These are phyloP conservation scores for Colletotrichum echinochloae DNA, from an alignment of 2,329 filamentous ascomycete genomes.

Conservation along the genomic window DNA sequence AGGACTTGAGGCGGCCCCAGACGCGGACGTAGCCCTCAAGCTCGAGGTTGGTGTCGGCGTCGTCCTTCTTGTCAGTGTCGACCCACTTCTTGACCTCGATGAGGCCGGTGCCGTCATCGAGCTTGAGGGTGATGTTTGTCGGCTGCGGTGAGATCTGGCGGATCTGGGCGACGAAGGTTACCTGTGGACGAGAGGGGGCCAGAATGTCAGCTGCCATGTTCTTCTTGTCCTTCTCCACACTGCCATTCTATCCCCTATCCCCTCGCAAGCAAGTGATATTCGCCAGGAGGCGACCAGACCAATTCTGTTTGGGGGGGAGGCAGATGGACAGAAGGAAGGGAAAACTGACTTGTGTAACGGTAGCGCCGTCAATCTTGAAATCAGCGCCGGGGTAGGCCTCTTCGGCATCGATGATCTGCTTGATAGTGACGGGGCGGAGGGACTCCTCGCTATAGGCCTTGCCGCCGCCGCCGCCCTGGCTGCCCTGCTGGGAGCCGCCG, in stretches of 20 bases:
- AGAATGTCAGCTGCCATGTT: background rate
- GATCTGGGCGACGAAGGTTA: slow-evolving; percentile 89
- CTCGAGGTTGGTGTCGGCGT: slow-evolving; percentile 66
- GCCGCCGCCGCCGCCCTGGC: slow-evolving; percentile 60
- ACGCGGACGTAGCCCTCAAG: slow-evolving; percentile 86
- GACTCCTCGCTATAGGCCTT: slow-evolving; percentile 81
- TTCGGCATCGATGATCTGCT: slow-evolving; percentile 88
- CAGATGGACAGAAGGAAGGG: background rate
- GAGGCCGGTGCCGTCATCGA: slow-evolving; percentile 94
- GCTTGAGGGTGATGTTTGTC: slow-evolving; percentile 90
- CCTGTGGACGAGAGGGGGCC: slow-evolving; percentile 29
- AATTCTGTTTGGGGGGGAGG: background rate
- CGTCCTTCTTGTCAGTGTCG: slow-evolving; percentile 70
- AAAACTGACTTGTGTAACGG: slow-evolving; percentile 73
- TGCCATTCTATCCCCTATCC: background rate
- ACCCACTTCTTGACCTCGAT: slow-evolving; percentile 94
- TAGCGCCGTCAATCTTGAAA: slow-evolving; percentile 84
- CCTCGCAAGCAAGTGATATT: background rate
- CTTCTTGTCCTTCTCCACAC: background rate
- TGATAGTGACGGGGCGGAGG: slow-evolving; percentile 93
- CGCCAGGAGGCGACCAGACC: background rate
- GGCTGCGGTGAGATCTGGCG: slow-evolving; percentile 86
- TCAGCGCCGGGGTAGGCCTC: slow-evolving; percentile 79
- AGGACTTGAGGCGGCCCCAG: slow-evolving; percentile 85
- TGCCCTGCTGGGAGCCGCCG: slow-evolving; percentile 70